A percentile compares a stretch with the other conserved stretches of the same genome.
Evolutionary conservation across 305 asterid species (phyloP).

Genomic region (Plantago coronopus): DNA sequence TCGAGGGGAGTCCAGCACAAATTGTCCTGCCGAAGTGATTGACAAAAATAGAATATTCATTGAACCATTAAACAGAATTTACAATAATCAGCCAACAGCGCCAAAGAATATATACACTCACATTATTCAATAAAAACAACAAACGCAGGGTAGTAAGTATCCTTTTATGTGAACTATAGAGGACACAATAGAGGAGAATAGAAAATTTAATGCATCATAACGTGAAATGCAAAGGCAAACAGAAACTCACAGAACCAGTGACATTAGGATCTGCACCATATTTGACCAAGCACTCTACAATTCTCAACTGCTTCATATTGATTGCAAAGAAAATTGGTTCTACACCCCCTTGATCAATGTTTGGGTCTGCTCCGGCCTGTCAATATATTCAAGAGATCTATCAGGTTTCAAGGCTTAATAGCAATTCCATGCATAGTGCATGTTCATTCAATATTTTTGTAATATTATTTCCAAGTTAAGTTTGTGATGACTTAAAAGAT

Average conservation of each 20-base stretch:
- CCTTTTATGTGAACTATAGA: no score
- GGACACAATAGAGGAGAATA: no score
- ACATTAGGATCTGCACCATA: conserved; percentile 13
- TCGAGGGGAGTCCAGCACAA: conserved; percentile 11
- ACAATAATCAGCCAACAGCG: no score
- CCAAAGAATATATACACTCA: no score
- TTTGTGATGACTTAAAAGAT: not conserved
- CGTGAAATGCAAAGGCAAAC: not conserved
- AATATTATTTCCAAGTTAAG: no score
- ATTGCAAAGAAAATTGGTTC: not conserved
- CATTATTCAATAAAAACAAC: no score
- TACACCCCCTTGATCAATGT: not conserved
- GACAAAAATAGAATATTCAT: not conserved
- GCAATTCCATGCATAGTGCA: no score
- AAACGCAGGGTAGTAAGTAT: no score
- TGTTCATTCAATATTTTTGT: not conserved
- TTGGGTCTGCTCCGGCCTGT: conserved; percentile 18
- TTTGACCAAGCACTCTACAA: not conserved
- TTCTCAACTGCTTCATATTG: not conserved
- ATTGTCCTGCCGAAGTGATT: not conserved
- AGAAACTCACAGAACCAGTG: not conserved
- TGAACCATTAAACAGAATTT: no score
- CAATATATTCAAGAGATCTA: not conserved
- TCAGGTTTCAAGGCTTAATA: not conserved
- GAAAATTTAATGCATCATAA: not conserved